Evolutionary conservation across 768 basidiomycete genomes (phyloP).

Genomic region (Rhizopogon salebrosus): DNA sequence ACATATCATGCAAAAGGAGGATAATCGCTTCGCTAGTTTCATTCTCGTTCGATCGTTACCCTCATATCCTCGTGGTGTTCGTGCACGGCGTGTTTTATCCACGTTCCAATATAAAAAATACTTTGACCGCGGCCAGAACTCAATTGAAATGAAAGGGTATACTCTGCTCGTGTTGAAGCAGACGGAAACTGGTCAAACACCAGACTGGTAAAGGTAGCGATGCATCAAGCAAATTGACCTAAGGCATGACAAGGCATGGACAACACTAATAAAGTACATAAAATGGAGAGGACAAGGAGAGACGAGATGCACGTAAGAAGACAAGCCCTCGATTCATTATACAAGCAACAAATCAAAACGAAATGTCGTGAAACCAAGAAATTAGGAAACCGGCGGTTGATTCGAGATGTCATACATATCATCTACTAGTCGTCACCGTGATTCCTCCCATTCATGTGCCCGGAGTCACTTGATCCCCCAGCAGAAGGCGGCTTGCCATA

Average conservation of each 20-base stretch:
- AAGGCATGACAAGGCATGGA: conserved; percentile 25
- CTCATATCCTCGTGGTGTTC: not conserved
- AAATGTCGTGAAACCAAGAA: conserved; percentile 6
- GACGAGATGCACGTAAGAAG: conserved; percentile 10
- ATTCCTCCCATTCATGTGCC: conserved; percentile 14
- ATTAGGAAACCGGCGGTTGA: conserved; percentile 8
- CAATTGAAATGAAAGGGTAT: not conserved
- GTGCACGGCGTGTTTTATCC: not conserved
- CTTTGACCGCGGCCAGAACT: not conserved
- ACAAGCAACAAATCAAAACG: conserved; percentile 21
- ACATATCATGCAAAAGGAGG: not conserved
- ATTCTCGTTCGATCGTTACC: not conserved
- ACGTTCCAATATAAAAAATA: not conserved
- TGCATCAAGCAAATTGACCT: conserved; percentile 14
- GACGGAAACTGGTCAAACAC: conserved; percentile 1
- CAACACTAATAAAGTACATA: conserved; percentile 22
- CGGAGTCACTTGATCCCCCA: conserved; percentile 24
- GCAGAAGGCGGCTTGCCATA: conserved; percentile 36
- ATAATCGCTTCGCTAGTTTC: not conserved
- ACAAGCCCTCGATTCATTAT: conserved; percentile 19
- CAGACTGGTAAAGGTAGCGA: conserved; percentile 14
- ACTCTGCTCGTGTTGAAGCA: not conserved
- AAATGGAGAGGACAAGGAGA: conserved; percentile 14
- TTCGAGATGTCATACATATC: conserved; percentile 15
- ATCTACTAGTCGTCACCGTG: conserved; percentile 29